A percentile compares a stretch with the other conserved stretches of the same genome.
Conservation (phyloP, 1,284 basidiomycete species). For the Ustilago trichophora region DNA sequence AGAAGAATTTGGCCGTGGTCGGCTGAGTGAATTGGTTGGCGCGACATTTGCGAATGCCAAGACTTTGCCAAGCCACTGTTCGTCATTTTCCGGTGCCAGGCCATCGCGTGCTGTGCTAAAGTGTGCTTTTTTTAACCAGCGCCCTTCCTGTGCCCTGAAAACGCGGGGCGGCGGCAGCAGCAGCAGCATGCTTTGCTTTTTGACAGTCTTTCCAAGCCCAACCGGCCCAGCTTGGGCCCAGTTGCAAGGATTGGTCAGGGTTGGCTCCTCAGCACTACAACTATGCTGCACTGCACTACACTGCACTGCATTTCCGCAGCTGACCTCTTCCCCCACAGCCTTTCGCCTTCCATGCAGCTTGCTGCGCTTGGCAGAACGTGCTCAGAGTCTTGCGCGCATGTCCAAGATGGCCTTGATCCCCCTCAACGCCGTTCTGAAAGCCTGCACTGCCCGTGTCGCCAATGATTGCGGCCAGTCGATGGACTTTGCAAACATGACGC, state of each 20-base stretch:
- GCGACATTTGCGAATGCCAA: slow-evolving; percentile 13
- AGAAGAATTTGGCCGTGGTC: slow-evolving; percentile 7
- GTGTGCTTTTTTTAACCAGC: slow-evolving; percentile 3
- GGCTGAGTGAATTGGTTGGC: not conserved
- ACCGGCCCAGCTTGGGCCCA: too few relatives aligned
- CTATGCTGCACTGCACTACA: not conserved
- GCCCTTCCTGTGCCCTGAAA: slow-evolving; percentile 4
- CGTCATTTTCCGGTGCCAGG: slow-evolving; percentile 14
- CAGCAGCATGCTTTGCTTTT: too few relatives aligned
- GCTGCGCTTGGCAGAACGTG: slow-evolving; percentile 18
- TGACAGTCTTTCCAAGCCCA: too few relatives aligned
- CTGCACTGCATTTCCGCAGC: too few relatives aligned
- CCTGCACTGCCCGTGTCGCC: not conserved
- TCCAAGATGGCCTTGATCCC: too few relatives aligned
- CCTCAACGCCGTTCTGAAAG: not conserved
- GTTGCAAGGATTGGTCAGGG: too few relatives aligned
- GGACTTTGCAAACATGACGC: too few relatives aligned
- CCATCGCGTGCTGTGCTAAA: not conserved
- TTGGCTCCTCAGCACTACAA: too few relatives aligned
- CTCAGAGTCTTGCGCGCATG: slow-evolving; percentile 4
- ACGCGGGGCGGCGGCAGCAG: not conserved
- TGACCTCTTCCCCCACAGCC: not conserved
- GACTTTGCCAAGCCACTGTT: slow-evolving; percentile 23
- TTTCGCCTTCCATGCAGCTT: slow-evolving; percentile 4
- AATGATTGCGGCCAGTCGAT: too few relatives aligned